Conservation (phyloP, 257 asterid species). For the Solanum peruvianum region DNA sequence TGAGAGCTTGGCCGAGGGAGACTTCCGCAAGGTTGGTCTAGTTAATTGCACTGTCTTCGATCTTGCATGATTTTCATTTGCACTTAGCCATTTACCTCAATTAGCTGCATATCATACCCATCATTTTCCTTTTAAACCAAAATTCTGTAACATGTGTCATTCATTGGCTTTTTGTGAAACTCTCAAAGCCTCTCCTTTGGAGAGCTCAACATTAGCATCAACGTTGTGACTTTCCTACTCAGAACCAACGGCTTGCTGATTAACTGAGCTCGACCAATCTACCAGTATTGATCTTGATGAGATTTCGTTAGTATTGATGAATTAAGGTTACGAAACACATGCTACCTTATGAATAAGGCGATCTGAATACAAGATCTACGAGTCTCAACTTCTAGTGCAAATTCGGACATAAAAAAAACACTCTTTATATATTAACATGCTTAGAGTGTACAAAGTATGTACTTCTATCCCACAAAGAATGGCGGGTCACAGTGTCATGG, state of each 20-base stretch:
- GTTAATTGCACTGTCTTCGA: neutral
- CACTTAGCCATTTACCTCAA: neutral
- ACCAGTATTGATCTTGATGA: neutral
- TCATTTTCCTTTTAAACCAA: neutral
- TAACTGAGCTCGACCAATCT: neutral
- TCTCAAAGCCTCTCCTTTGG: neutral
- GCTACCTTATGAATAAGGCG: neutral
- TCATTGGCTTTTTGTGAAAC: neutral
- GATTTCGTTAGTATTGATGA: neutral
- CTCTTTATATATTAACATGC: neutral
- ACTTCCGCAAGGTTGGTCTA: slow-evolving; percentile 14
- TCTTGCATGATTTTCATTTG: neutral
- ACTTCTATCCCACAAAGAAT: neutral
- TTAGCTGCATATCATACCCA: neutral
- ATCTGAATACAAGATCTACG: neutral
- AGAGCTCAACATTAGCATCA: neutral
- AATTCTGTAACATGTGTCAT: neutral
- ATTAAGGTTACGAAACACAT: neutral
- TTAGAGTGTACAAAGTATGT: neutral
- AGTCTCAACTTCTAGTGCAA: neutral
- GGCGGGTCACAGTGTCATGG: neutral
- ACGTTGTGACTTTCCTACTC: neutral
- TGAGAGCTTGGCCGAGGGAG: slow-evolving; percentile 12
- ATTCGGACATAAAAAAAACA: neutral
- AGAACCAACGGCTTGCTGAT: neutral